Conservation (phyloP, 495 filamentous ascomycete genomes). For the Pyrenula massariospora region DNA sequence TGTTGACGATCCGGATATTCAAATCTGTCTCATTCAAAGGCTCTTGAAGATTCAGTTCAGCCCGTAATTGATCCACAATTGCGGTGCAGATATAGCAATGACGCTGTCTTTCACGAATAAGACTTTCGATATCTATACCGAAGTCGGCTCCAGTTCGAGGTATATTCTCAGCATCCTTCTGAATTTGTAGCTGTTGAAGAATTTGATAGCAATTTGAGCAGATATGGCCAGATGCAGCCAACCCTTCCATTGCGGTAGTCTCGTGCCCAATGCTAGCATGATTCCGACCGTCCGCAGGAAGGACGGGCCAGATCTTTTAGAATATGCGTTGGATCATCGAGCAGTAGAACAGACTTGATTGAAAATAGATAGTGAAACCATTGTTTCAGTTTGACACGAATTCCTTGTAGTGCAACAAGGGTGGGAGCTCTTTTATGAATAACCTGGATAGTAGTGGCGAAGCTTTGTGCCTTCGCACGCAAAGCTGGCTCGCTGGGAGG, state of each 20-base stretch:
- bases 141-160: neutral
- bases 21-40: neutral
- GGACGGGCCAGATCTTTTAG: no score
- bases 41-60: neutral
- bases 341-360: no score
- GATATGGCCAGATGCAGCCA: neutral
- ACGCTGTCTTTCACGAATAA: neutral
- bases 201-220: neutral
- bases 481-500: no score
- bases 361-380: no score
- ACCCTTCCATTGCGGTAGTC: neutral
- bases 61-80: neutral
- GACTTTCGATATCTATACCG: neutral
- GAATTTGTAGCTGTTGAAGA: neutral
- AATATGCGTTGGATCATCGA: no score
- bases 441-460: no score
- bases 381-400: no score
- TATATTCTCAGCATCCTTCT: neutral
- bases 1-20: neutral
- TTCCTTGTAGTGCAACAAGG: no score
- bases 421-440: no score
- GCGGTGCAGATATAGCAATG: neutral
- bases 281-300: neutral
- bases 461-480: no score
- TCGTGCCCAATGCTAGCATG: neutral